A percentile compares a stretch with the other conserved stretches of the same genome.
These are phyloP conservation scores for Neurospora sp. DNA, from an alignment of 495 filamentous ascomycete species.

Conservation along the genomic window DNA sequence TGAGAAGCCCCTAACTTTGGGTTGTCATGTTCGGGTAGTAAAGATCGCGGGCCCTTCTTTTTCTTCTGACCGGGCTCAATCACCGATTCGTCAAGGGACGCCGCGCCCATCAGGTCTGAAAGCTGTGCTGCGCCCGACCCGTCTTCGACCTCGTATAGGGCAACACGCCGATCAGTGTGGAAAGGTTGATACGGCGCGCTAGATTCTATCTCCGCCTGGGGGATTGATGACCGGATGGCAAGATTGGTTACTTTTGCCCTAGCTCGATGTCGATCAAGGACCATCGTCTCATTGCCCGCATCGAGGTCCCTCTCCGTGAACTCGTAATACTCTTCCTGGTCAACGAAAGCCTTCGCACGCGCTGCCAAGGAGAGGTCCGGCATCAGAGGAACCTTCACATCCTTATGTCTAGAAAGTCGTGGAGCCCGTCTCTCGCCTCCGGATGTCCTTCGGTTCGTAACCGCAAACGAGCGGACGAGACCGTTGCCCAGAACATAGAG, in stretches of 20 bases:
- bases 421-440: constrained; percentile 28
- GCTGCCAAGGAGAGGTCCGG: constrained; percentile 39
- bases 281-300: constrained; percentile 30
- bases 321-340: constrained; percentile 39
- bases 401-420: constrained; percentile 45
- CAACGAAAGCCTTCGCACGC: constrained; percentile 33
- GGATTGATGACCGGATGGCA: constrained; percentile 47
- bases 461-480: constrained; percentile 56
- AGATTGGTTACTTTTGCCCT: constrained; percentile 20
- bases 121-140: constrained; percentile 15
- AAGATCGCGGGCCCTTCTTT: constrained; percentile 5
- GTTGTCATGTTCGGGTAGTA: background rate
- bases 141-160: constrained; percentile 48
- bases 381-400: constrained; percentile 53
- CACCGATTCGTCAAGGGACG: constrained; percentile 19
- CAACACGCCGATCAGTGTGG: constrained; percentile 74
- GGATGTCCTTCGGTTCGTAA: constrained; percentile 38
- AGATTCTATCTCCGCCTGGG: constrained; percentile 86
- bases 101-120: constrained; percentile 19
- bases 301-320: constrained; percentile 35
- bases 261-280: constrained; percentile 24
- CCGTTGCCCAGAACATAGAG: constrained; percentile 49
- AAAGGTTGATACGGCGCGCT: constrained; percentile 86
- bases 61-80: constrained; percentile 8
- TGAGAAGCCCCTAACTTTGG: constrained; percentile 4